Evolutionary conservation across 1,284 basidiomycete species (phyloP).

Genomic region (Marasmius sp.): DNA sequence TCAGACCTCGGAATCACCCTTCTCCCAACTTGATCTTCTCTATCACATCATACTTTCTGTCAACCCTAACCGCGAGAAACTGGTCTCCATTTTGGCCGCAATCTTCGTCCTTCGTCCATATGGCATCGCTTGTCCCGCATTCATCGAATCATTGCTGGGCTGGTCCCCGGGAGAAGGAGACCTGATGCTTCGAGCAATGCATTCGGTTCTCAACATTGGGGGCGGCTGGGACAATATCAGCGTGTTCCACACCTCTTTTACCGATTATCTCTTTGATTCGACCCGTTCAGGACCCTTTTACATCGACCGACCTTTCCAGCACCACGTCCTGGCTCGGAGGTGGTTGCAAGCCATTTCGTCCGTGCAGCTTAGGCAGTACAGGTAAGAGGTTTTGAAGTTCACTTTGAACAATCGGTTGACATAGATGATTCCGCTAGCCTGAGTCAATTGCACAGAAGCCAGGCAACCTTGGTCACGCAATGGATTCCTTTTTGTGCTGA

Average conservation of each 20-base stretch:
- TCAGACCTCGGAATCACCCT: conserved; percentile 7
- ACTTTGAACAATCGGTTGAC: no score
- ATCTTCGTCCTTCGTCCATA: neutral
- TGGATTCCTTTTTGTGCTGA: no score
- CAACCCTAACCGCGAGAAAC: neutral
- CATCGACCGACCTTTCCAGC: neutral
- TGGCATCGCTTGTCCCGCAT: neutral
- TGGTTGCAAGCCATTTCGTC: no score
- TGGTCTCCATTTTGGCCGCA: neutral
- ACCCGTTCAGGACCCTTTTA: neutral
- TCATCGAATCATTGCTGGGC: neutral
- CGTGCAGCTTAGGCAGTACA: no score
- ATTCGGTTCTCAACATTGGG: neutral
- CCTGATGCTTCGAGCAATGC: neutral
- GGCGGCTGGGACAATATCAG: neutral
- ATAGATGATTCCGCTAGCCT: no score
- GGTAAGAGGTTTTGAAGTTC: no score
- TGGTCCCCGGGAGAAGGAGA: neutral
- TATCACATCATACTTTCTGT: neutral
- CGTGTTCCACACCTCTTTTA: neutral
- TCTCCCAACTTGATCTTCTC: conserved; percentile 25
- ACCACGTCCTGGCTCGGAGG: no score
- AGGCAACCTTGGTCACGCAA: no score
- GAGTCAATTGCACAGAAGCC: no score
- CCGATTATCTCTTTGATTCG: neutral